Conservation (phyloP, 768 basidiomycete species). For the Pleurotus cornucopiae region DNA sequence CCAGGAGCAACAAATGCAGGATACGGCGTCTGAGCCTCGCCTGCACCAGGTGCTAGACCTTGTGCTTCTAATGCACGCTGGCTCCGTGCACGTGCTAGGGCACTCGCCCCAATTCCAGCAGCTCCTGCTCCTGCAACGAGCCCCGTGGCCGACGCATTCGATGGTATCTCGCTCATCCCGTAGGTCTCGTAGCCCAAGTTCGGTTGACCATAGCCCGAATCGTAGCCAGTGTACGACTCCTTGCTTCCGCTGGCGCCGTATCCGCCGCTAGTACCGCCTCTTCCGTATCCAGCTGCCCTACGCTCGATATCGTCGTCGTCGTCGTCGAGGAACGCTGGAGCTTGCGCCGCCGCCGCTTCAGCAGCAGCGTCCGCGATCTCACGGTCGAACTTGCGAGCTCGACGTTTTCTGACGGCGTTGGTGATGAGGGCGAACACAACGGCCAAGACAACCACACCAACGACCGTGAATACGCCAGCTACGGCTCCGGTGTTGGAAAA, state of each 20-base stretch:
- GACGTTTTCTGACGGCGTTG: conserved; percentile 56
- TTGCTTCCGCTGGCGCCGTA: conserved; percentile 15
- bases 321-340: conserved; percentile 56
- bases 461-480: conserved; percentile 67
- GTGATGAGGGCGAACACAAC: conserved; percentile 46
- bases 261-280: conserved; percentile 18
- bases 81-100: conserved; percentile 33
- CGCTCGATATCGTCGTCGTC: conserved; percentile 29
- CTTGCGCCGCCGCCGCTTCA: conserved; percentile 51
- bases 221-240: conserved; percentile 45
- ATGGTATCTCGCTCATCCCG: conserved; percentile 42
- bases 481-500: conserved; percentile 71
- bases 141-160: not conserved
- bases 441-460: conserved; percentile 55
- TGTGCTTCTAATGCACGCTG: conserved; percentile 20
- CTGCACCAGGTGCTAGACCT: conserved; percentile 12
- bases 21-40: conserved; percentile 10
- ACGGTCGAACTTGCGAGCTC: conserved; percentile 61
- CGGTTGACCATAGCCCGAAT: conserved; percentile 33
- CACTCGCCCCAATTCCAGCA: conserved; percentile 36
- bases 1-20: conserved; percentile 10
- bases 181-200: conserved; percentile 32
- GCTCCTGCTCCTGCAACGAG: conserved; percentile 25
- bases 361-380: conserved; percentile 71
- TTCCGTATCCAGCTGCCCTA: not conserved